Base-by-base conservation (phyloP, 495 filamentous ascomycete genomes). In the Chaetomium tenue region DNA sequence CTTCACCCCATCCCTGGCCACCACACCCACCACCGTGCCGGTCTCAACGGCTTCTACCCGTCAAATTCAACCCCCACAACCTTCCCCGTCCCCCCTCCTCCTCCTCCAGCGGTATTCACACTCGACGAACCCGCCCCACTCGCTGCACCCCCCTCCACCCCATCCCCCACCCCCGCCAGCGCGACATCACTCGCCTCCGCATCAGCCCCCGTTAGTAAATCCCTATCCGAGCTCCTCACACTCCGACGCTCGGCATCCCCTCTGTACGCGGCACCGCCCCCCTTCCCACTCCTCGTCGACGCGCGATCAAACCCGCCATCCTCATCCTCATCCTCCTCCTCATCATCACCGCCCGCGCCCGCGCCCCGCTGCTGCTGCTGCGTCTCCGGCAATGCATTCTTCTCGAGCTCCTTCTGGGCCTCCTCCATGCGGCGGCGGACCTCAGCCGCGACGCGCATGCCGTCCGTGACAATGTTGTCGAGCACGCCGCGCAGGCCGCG, bases 391-490 rank as follows among this genome's bases (percentile, higher is more conserved):
- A 88, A 69, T 3, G 88, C 90, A 64, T 89, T 92, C 76, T 87
- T 87, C 73, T 94, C 92, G 54, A 96, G 77, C 64, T 95, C 91
- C 63, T 81, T 83, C 74, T 95, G 91, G 42, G 91, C 92, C 70
- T 97, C 94, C 70, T 98, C 94, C 88, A 98, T 94, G 20, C 92
- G 79, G 64, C 93, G 84, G 67, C 88, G 83, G 40, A 98, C 92
- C 77, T 98, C 94, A 8, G 86, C 88, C 0, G 94, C 95, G 56
- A 98, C 93, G 42, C 92, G 86, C 85, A 97, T 96, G 30, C 94
- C 94, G 71, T 98, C 94, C 5, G 89, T 92, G 64, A 97, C 94
- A 64, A 98, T 97, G 69, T 96, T 96, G 75, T 98, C 94, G 13
- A 98, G 77, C 58, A 98, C 93, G 18, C 94, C 94, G 37, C 94